Conservation (phyloP, 352 stramenopile species). For the Phytophthora melonis region DNA sequence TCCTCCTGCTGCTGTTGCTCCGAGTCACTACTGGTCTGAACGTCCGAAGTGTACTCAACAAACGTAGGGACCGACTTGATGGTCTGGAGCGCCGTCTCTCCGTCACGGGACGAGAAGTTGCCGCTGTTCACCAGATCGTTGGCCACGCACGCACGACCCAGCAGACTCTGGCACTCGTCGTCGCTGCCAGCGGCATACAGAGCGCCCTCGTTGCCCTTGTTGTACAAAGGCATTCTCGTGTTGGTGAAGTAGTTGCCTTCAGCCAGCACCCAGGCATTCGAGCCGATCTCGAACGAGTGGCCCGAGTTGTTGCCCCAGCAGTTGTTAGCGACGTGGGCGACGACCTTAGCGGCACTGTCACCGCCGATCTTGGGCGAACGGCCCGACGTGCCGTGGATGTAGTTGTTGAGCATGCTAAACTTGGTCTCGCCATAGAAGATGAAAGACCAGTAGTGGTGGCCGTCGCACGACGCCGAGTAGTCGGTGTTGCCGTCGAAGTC, state of each 20-base stretch:
- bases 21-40: not conserved
- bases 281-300: slow-evolving; percentile 42
- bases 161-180: slow-evolving; percentile 28
- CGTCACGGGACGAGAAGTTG: slow-evolving; percentile 26
- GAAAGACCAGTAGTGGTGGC: slow-evolving; percentile 62
- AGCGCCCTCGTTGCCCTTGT: slow-evolving; percentile 1
- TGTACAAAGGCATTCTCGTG: slow-evolving; percentile 31
- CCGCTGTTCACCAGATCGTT: slow-evolving; percentile 36
- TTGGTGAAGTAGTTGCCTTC: slow-evolving; percentile 60
- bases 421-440: slow-evolving; percentile 51
- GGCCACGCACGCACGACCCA: slow-evolving; percentile 25
- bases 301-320: slow-evolving; percentile 51
- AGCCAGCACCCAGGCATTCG: slow-evolving; percentile 39
- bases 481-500: slow-evolving; percentile 55
- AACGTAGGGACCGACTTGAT: slow-evolving; percentile 24
- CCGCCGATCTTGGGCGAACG: slow-evolving; percentile 41
- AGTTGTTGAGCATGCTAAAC: slow-evolving; percentile 50
- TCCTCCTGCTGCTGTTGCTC: slow-evolving; percentile 6
- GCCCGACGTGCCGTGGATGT: slow-evolving; percentile 45
- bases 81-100: slow-evolving; percentile 22
- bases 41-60: not conserved
- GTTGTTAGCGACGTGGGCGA: slow-evolving; percentile 48
- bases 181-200: slow-evolving; percentile 19
- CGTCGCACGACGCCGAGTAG: slow-evolving; percentile 56
- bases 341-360: slow-evolving; percentile 20